These are phyloP conservation scores for Prototheca cutis DNA, from an alignment of 163 green algal genomes.

Conservation along the genomic window DNA sequence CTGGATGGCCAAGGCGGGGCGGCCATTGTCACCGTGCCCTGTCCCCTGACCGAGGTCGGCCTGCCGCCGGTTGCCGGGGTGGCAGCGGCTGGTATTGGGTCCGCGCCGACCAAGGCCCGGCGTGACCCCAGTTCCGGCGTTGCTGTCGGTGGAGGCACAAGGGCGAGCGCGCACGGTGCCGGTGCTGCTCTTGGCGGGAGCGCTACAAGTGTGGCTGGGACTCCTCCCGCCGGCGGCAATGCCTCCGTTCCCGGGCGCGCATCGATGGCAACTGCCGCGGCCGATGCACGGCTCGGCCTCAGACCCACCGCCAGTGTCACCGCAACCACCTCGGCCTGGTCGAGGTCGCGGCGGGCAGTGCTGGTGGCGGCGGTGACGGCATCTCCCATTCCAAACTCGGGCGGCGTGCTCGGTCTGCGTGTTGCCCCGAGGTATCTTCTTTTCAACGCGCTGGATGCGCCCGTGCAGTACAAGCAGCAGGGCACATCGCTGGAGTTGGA, in stretches of 20 bases:
- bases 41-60: too few relatives aligned
- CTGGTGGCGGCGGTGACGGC: conserved; percentile 3
- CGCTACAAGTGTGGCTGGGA: too few relatives aligned
- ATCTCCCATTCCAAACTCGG: conserved; percentile 21
- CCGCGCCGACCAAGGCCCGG: too few relatives aligned
- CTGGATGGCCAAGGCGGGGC: conserved; percentile 37
- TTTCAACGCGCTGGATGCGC: conserved; percentile 44
- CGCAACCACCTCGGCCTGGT: conserved; percentile 1
- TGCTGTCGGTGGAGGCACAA: too few relatives aligned
- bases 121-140: too few relatives aligned
- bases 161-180: too few relatives aligned
- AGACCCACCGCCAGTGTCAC: background rate
- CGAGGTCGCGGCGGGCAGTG: too few relatives aligned
- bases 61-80: too few relatives aligned
- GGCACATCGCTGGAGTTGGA: conserved; percentile 26
- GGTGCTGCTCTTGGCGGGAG: too few relatives aligned
- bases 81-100: too few relatives aligned
- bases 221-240: too few relatives aligned
- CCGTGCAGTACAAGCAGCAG: conserved; percentile 65
- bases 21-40: conserved; percentile 34
- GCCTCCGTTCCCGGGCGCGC: background rate
- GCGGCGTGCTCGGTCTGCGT: conserved; percentile 47
- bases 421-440: conserved; percentile 63
- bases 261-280: background rate
- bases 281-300: conserved; percentile 2